Evolutionary conservation across 176 grass and related monocot genomes (phyloP).

Genomic region (Triticum dicoccoides): DNA sequence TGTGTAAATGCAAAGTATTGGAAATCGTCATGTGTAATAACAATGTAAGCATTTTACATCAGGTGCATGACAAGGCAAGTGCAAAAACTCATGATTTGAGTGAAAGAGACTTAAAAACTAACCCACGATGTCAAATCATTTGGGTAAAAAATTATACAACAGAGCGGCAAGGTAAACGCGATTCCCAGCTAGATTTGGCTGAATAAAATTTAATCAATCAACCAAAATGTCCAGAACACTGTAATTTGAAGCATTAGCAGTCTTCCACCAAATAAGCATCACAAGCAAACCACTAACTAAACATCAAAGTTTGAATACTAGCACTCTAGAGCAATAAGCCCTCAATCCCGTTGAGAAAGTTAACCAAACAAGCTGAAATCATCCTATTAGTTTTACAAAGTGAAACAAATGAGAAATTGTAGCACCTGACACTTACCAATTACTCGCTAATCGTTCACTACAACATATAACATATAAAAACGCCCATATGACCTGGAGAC

Average conservation of each 20-base stretch:
- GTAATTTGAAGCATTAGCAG: not conserved
- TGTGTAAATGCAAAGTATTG: not conserved
- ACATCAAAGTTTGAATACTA: not conserved
- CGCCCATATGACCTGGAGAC: not conserved
- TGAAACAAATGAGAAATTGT: not conserved
- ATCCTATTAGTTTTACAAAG: not conserved
- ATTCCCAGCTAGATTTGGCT: not conserved
- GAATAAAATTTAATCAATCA: not conserved
- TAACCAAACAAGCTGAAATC: not conserved
- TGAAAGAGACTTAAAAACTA: not conserved
- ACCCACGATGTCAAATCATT: not conserved
- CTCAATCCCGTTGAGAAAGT: too few relatives aligned
- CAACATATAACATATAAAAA: not conserved
- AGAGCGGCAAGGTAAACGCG: not conserved
- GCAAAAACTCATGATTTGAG: not conserved
- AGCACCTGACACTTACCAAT: not conserved
- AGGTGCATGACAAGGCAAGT: slow-evolving; percentile 1
- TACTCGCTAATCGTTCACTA: not conserved
- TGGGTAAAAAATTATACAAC: not conserved
- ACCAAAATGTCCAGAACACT: not conserved
- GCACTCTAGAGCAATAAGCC: too few relatives aligned
- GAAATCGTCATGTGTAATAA: not conserved
- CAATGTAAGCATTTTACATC: not conserved
- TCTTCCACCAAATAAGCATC: not conserved
- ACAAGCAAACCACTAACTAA: not conserved